Evolutionary conservation across 805 yeast genomes (phyloP), one percentile per base, ranked within the genome.

Genomic region (Kuraishia piskuri): DNA sequence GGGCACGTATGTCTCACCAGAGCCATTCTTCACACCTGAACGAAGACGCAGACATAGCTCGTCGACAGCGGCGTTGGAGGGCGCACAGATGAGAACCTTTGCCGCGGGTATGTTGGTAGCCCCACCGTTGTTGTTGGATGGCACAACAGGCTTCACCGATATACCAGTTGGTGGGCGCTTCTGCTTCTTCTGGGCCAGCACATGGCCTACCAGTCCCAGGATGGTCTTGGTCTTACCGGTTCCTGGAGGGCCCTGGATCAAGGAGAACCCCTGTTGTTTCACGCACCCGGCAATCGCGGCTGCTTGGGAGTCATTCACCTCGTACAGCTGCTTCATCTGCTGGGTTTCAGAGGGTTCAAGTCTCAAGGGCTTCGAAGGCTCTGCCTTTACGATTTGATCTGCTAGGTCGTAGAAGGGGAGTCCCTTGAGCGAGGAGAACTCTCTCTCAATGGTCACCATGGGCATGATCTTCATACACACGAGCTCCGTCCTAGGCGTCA

Each of bases 231-330:
- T 95, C 67, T 94, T 94, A 73, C 99, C 99, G 0, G 98, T 92
- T 68, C 99, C 99, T 0, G 99, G 99, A 0, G 99, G 99, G 54
- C 97, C 99, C 70, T 94, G 99, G 66, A 94, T 91, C 52, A 94
- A 74, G 0, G 95, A 84, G 63, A 94, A 90, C 0, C 99, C 99
- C 1, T 74, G 74, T 8, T 78, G 73, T 22, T 74, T 66, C 26
- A 83, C 80, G 0, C 96, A 79, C 1, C 90, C 88, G 12, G 84
- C 75, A 55, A 94, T 88, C 0, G 99, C 99, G 26, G 70, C 75
- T 0, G 98, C 98, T 68, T 94, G 99, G 0, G 99, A 92, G 24
- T 78, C 76, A 68, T 95, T 94, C 40, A 91, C 86, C 21, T 77
- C 73, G 59, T 82, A 86, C 9, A 74, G 63, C 4, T 61, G 59